These are phyloP conservation scores for Diaporthe vexans DNA, from an alignment of 2,329 filamentous ascomycete genomes.

Conservation along the genomic window DNA sequence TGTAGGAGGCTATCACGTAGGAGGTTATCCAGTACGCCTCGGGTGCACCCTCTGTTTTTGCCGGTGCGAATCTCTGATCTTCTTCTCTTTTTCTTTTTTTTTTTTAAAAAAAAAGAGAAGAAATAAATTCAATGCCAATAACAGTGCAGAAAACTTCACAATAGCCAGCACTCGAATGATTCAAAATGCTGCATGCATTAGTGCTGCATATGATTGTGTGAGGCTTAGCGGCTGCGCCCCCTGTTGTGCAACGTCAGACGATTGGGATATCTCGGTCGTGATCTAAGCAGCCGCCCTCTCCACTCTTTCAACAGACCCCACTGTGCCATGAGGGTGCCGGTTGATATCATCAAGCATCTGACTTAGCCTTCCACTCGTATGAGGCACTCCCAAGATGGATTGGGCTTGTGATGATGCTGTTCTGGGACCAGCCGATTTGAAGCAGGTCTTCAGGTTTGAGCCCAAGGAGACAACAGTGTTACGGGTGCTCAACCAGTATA, in stretches of 20 bases:
- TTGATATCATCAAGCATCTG: not conserved
- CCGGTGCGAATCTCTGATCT: too few relatives aligned
- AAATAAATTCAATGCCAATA: too few relatives aligned
- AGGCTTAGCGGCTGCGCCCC: constrained; percentile 20
- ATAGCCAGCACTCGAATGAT: not conserved
- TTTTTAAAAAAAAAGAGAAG: too few relatives aligned
- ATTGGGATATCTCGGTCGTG: not conserved
- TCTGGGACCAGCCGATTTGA: constrained; percentile 9
- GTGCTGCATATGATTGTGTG: not conserved
- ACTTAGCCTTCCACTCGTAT: not conserved
- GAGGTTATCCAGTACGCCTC: too few relatives aligned
- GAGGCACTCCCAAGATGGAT: not conserved
- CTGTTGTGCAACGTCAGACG: constrained; percentile 6
- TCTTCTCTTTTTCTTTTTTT: too few relatives aligned
- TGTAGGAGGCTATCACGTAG: too few relatives aligned
- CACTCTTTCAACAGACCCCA: not conserved
- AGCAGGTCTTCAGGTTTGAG: constrained; percentile 28
- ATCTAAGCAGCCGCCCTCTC: not conserved
- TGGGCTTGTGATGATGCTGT: constrained; percentile 23
- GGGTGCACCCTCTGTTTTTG: too few relatives aligned
- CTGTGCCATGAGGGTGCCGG: not conserved
- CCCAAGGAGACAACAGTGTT: constrained; percentile 25
- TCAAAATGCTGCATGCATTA: constrained; percentile 20
- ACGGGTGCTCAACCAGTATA: not conserved
- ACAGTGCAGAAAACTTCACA: too few relatives aligned